These are phyloP conservation scores for Fragaria nilgerrensis DNA, from an alignment of 306 rosid species.

Conservation along the genomic window DNA sequence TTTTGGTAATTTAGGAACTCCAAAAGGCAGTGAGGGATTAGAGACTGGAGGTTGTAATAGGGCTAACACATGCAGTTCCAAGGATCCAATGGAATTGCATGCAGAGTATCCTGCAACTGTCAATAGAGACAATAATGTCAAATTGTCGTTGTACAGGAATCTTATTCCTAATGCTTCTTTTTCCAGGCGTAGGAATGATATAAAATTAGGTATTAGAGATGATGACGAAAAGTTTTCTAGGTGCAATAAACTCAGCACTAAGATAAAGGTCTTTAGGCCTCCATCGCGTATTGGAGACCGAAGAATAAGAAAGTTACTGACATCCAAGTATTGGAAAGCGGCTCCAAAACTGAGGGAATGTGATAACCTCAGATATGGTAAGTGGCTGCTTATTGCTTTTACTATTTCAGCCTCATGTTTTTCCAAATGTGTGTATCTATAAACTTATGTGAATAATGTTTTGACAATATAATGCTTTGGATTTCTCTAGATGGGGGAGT, in stretches of 20 bases:
- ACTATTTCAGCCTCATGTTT: slow-evolving; percentile 4
- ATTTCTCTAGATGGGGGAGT: slow-evolving; percentile 47
- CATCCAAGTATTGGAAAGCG: slow-evolving; percentile 73
- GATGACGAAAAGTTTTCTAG: slow-evolving; percentile 74
- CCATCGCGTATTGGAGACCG: slow-evolving; percentile 46
- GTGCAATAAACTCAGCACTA: slow-evolving; percentile 57
- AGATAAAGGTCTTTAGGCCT: slow-evolving; percentile 56
- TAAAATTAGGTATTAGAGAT: slow-evolving; percentile 74
- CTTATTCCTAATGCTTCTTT: slow-evolving; percentile 49
- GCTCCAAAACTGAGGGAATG: slow-evolving; percentile 83
- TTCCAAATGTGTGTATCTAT: neutral
- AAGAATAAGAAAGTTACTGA: slow-evolving; percentile 66
- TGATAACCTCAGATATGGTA: slow-evolving; percentile 67
- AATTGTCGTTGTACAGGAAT: slow-evolving; percentile 42
- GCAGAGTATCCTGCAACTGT: slow-evolving; percentile 41
- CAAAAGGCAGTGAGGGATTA: slow-evolving; percentile 29
- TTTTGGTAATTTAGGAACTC: slow-evolving; percentile 42
- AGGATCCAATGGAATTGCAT: slow-evolving; percentile 41
- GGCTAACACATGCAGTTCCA: slow-evolving; percentile 45
- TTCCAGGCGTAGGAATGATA: slow-evolving; percentile 56
- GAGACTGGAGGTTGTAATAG: slow-evolving; percentile 34
- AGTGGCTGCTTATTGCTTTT: slow-evolving; percentile 23
- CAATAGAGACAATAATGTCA: slow-evolving; percentile 36
- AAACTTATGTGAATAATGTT: neutral
- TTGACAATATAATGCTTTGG: slow-evolving; percentile 7